Conservation (phyloP, 495 filamentous ascomycete species). For the Neurospora terricola region DNA sequence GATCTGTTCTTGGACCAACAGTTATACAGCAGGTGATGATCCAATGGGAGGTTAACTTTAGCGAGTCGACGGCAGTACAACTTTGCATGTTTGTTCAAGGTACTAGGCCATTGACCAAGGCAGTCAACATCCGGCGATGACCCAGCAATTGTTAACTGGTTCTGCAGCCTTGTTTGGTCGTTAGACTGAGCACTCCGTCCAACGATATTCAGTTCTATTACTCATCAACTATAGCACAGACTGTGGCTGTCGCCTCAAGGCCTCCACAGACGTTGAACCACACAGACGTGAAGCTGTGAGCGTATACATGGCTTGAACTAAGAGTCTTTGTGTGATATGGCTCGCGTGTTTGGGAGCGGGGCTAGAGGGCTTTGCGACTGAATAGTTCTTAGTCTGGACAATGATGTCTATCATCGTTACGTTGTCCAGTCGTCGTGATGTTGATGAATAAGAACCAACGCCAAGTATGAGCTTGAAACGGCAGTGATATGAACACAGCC, state of each 20-base stretch:
- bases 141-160: neutral
- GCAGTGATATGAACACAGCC: neutral
- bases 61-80: no score
- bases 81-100: neutral
- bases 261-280: neutral
- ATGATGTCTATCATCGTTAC: no score
- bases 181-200: neutral
- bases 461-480: neutral
- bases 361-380: no score
- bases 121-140: neutral
- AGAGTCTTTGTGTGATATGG: neutral
- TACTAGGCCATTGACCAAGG: neutral
- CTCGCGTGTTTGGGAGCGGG: neutral
- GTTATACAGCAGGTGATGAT: neutral
- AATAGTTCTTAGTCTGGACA: no score
- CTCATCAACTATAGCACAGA: neutral
- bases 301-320: neutral
- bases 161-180: neutral
- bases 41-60: no score
- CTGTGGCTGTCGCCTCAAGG: neutral
- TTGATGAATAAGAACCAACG: neutral
- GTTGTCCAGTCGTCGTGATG: neutral
- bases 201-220: neutral
- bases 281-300: neutral
- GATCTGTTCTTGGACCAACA: neutral